These are phyloP conservation scores for Penicillium silybi DNA, from an alignment of 495 filamentous ascomycete species.

Conservation along the genomic window DNA sequence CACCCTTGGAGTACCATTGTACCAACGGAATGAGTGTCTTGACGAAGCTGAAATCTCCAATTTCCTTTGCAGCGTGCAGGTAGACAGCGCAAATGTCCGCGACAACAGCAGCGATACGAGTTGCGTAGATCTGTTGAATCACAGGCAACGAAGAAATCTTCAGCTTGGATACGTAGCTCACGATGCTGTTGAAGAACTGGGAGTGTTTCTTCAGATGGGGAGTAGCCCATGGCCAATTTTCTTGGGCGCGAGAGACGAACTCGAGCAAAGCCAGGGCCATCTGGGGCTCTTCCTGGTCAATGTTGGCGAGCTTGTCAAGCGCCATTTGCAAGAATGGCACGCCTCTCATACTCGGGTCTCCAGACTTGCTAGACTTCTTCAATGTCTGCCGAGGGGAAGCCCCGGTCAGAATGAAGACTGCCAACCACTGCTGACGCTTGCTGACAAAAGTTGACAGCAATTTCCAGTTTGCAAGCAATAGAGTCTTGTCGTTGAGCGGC, in stretches of 20 bases:
- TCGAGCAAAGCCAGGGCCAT: slow-evolving; percentile 71
- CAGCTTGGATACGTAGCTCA: slow-evolving; percentile 63
- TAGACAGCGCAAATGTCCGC: slow-evolving; percentile 90
- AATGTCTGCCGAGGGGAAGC: slow-evolving; percentile 71
- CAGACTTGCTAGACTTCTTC: slow-evolving; percentile 47
- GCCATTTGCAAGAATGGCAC: slow-evolving; percentile 70
- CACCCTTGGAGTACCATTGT: slow-evolving; percentile 70
- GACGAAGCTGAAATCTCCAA: slow-evolving; percentile 60
- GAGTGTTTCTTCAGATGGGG: slow-evolving; percentile 68
- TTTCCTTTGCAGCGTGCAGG: slow-evolving; percentile 73
- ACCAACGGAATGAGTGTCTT: slow-evolving; percentile 68
- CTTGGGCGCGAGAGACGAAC: slow-evolving; percentile 80
- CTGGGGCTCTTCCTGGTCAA: slow-evolving; percentile 57
- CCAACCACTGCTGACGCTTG: slow-evolving; percentile 92
- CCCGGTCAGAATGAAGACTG: slow-evolving; percentile 87
- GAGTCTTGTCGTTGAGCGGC: slow-evolving; percentile 57
- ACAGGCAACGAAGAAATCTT: slow-evolving; percentile 45
- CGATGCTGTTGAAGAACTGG: slow-evolving; percentile 64
- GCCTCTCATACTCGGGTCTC: slow-evolving; percentile 39
- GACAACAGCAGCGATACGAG: slow-evolving; percentile 73
- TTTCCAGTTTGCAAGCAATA: slow-evolving; percentile 71
- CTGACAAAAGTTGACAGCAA: slow-evolving; percentile 84
- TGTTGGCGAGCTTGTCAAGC: slow-evolving; percentile 65
- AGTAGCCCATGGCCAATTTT: slow-evolving; percentile 90
- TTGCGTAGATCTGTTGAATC: slow-evolving; percentile 48